These are phyloP conservation scores for Ensete ventricosum DNA, from an alignment of 176 grass and related monocot genomes.

Conservation along the genomic window DNA sequence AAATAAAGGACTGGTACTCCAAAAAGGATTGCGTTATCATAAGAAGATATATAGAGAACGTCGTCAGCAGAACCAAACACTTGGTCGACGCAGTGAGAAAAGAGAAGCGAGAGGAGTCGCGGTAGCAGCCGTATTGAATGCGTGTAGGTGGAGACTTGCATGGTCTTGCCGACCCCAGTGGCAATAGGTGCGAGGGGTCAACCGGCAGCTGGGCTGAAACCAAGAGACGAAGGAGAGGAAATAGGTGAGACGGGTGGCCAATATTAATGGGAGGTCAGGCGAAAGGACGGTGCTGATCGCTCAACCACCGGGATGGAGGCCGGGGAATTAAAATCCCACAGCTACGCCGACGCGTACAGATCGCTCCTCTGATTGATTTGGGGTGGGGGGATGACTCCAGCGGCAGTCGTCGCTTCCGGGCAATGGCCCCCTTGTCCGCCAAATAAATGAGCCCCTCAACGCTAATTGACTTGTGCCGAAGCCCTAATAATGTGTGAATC, in stretches of 20 bases:
- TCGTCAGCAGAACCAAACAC: not conserved
- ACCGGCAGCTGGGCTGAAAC: not conserved
- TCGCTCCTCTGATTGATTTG: no score
- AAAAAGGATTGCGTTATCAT: not conserved
- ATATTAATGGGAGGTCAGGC: not conserved
- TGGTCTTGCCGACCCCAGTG: no score
- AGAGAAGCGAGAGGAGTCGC: not conserved
- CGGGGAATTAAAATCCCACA: not conserved
- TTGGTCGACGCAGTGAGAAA: no score
- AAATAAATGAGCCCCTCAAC: no score
- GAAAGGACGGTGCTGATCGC: not conserved
- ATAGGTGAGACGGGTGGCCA: not conserved
- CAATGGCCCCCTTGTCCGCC: no score
- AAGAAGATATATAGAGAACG: not conserved
- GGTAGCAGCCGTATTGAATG: not conserved
- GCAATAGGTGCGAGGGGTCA: not conserved
- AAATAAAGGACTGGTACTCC: not conserved
- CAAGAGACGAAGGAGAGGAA: not conserved
- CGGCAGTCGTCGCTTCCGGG: no score
- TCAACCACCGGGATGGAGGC: not conserved
- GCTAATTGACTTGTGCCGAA: no score
- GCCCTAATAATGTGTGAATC: no score
- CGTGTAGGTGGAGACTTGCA: not conserved
- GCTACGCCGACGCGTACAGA: not conserved
- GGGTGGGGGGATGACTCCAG: no score